Base-by-base conservation (phyloP, 2,329 filamentous ascomycete species). In the Endothia cerciana region DNA sequence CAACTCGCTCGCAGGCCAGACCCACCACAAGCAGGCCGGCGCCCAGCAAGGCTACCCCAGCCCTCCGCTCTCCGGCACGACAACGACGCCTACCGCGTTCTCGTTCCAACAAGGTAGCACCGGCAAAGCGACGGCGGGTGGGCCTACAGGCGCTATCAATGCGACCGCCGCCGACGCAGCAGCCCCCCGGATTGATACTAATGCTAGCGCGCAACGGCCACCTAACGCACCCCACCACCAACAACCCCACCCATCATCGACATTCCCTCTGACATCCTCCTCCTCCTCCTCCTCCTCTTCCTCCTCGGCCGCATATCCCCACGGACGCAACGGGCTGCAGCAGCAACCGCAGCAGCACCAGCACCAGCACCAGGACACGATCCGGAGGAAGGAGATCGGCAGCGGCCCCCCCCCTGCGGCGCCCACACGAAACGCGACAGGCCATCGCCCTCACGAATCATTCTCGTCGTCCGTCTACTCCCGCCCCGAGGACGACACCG, bases 51-150 rank as follows among this genome's bases (percentile, higher is more conserved):
- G 71, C 36, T 79, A 79, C 64, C 78, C 79, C 15, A 80, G 76
- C 67, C 76, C 78, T 40, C 77, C 80, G 19, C 67, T 75, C 25
- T 79, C 79, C 11, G 74, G 73, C 47, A 74, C 57, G 2, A 45
- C 57, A 13, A 13, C 57, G 57, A 41, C 40, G 3, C 40, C 38
- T 36, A 58, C 33, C 1, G 13, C 13, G 4, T 40, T 38, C 36
- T 30, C 55, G 55, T 40, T 41, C 17, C 55, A 58, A 33, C 51
- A 55, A 19, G 51, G 51, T 55, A 25, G 15, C 17, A 33, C 22
- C 30, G 28, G 25, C 25, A 28, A 60, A 11, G 45, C 15, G n/a
- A n/a, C 45, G 45, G 45, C 45, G 1, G 47, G 47, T 8, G 47
- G 47, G 28, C 28, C 47, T 30, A 28, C 47, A 30, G 47, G 22